Base-by-base conservation (phyloP, 1,139 yeast species). In the Yamadazyma membranifaciens region DNA sequence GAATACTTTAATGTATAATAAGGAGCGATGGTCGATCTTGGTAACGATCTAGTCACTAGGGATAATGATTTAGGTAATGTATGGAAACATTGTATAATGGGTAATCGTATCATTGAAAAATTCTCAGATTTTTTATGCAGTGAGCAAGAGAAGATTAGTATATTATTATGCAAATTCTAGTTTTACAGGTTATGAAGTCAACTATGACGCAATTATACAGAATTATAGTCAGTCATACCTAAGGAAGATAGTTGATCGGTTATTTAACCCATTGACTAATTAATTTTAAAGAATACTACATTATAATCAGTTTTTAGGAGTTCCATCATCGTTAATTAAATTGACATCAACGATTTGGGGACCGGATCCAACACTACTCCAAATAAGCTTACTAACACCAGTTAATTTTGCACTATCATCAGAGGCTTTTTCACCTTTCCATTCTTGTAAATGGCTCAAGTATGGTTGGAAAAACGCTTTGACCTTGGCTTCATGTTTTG, bases 361-460 rank as follows among this genome's bases (percentile, higher is more conserved):
- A 34, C 97, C 98, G 25, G 80, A 79, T 34, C 98, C 98, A 41
- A 88, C 89, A 53, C 79, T 69, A 14, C 98, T 89, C 57, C 86
- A 70, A 49, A 92, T 92, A 33, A 92, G 78, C 55, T 84, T 81
- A 35, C 89, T 78, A 40, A 92, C 89, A 40, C 96, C 95, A 40
- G 71, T 66, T 45, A 87, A 69, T 33, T 77, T 80, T 14, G 35
- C 32, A 10, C 37, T 43, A 9, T 34, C 22, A n/a, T 33, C 25
- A 9, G 40, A 34, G 24, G 24, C 5, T 2, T 15, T 26, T 4
- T 41, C 22, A 13, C 27, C 16, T n/a, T 47, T 45, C 24, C 38
- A 33, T 27, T 47, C 47, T 26, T 39, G 42, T 16, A 48, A 38
- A 3, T 41, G 30, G 12, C 38, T 42, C 28, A 50, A 49, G 20